Evolutionary conservation across 2,329 filamentous ascomycete genomes (phyloP).

Genomic region (Helicocarpus griseus): DNA sequence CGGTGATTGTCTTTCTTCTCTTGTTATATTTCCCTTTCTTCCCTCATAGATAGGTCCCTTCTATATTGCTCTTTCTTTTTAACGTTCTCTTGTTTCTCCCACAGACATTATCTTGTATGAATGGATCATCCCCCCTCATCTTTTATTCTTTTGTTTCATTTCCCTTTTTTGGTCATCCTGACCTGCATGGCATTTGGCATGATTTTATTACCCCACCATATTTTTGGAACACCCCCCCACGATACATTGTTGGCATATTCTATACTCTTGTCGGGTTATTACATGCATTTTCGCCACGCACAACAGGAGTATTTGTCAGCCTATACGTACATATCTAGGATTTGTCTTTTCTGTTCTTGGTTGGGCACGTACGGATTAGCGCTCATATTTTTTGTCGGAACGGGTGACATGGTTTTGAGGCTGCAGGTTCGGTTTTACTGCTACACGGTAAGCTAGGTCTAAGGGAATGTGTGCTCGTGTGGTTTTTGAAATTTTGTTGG

Average conservation of each 20-base stretch:
- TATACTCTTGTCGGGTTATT: neutral
- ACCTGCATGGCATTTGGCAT: neutral
- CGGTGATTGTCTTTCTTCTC: neutral
- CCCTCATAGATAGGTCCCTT: neutral
- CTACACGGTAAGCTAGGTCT: too few relatives aligned
- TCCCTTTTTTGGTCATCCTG: neutral
- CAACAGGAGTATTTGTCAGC: neutral
- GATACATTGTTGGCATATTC: neutral
- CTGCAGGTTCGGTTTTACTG: too few relatives aligned
- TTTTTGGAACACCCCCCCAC: neutral
- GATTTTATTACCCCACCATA: too few relatives aligned
- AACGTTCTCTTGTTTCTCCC: neutral
- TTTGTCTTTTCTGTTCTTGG: too few relatives aligned
- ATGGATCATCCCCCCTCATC: neutral
- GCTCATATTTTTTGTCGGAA: too few relatives aligned
- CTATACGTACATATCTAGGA: neutral
- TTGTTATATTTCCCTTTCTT: slow-evolving; percentile 3
- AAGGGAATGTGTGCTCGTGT: too few relatives aligned
- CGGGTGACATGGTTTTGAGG: too few relatives aligned
- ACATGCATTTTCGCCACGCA: neutral
- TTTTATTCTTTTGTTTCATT: neutral
- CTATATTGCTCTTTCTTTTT: neutral
- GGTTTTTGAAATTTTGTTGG: neutral
- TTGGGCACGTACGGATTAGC: too few relatives aligned
- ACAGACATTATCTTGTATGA: neutral